A percentile compares a stretch with the other conserved stretches of the same genome.
These are phyloP conservation scores for Elaeis guineensis DNA, from an alignment of 176 grass and related monocot genomes.

Conservation along the genomic window DNA sequence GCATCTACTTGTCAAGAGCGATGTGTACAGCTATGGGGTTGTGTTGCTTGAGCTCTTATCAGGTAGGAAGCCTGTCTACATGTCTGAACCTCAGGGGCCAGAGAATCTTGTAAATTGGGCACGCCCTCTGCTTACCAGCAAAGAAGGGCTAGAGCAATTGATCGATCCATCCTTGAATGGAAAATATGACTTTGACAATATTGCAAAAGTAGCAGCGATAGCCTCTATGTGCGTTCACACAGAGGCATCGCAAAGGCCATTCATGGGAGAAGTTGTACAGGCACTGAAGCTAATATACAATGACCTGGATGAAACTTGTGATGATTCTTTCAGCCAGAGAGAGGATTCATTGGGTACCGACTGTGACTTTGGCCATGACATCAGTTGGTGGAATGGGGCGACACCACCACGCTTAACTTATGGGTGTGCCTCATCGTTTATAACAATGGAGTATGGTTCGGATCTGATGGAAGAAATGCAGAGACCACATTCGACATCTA, in stretches of 20 bases:
- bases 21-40: constrained; percentile 27
- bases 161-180: constrained; percentile 6
- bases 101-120: constrained; percentile 24
- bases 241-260: constrained; percentile 8
- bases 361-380: constrained; percentile 3
- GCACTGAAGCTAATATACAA: constrained; percentile 16
- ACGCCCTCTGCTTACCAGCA: constrained; percentile 11
- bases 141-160: constrained; percentile 4
- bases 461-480: constrained; percentile 45
- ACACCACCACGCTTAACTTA: constrained; percentile 35
- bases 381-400: constrained; percentile 50
- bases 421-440: constrained; percentile 42
- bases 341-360: background rate
- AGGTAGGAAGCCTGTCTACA: constrained; percentile 16
- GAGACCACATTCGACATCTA: constrained; percentile 30
- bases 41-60: constrained; percentile 22
- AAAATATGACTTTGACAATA: constrained; percentile 2
- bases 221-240: constrained; percentile 18
- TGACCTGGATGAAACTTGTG: constrained; percentile 10
- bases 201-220: constrained; percentile 15
- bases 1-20: constrained; percentile 22
- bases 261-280: constrained; percentile 24
- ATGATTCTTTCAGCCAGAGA: constrained; percentile 3
- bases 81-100: background rate
- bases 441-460: constrained; percentile 94